Percentiles rank a stretch among this genome's conserved stretches.
Conservation (phyloP, 768 basidiomycete species). For the Crassisporium funariophilum region DNA sequence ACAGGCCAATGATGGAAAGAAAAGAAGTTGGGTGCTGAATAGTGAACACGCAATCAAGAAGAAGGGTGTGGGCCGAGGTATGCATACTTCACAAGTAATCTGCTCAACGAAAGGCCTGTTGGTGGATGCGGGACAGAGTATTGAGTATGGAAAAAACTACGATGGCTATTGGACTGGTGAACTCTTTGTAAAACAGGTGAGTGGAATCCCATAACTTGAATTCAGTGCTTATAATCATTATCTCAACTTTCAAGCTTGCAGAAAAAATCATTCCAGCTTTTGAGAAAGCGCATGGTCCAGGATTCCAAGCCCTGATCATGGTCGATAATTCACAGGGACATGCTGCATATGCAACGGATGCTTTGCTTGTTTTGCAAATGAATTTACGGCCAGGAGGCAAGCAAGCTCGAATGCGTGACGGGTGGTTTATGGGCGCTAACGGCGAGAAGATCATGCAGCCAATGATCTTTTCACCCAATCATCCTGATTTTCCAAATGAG, state of each 20-base stretch:
- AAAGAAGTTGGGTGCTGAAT: conserved; percentile 35
- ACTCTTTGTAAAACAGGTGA: not conserved
- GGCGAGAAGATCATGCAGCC: not conserved
- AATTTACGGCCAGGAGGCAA: conserved; percentile 25
- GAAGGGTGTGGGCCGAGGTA: conserved; percentile 39
- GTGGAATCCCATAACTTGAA: not conserved
- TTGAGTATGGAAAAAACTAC: conserved; percentile 36
- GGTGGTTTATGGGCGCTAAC: not conserved
- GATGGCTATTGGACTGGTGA: not conserved
- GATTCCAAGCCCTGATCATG: conserved; percentile 25
- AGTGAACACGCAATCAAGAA: conserved; percentile 36
- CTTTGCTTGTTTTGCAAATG: conserved; percentile 27
- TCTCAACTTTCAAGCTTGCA: not conserved
- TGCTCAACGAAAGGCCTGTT: conserved; percentile 33
- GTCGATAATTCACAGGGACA: conserved; percentile 36
- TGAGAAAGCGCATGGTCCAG: conserved; percentile 6
- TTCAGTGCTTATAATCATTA: not conserved
- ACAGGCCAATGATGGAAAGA: conserved; percentile 38
- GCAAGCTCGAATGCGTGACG: not conserved
- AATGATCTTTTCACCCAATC: not conserved
- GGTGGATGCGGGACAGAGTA: conserved; percentile 29
- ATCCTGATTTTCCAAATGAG: not conserved
- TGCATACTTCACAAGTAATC: conserved; percentile 40
- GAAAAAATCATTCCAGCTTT: not conserved
- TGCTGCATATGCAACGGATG: conserved; percentile 29